Percentiles rank a stretch among this genome's conserved stretches.
Conservation (phyloP, 2,329 filamentous ascomycete species). For the Elsinoe arachidis region DNA sequence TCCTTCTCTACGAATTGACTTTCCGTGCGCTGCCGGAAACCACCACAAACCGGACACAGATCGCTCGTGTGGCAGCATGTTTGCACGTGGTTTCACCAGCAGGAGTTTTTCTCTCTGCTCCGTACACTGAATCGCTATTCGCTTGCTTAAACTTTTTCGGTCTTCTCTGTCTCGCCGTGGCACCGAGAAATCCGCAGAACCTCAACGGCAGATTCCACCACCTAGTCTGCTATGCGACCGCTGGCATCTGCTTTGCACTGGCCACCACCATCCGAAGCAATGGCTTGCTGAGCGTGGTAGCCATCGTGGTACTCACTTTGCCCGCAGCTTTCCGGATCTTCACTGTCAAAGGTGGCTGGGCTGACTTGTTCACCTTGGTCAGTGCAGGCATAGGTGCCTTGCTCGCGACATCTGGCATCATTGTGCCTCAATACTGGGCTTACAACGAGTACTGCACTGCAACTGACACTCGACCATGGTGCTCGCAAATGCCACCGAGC, state of each 20-base stretch:
- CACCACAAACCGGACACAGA: conserved; percentile 25
- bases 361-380: background rate
- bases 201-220: background rate
- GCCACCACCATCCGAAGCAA: conserved; percentile 75
- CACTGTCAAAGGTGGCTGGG: background rate
- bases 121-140: conserved; percentile 74
- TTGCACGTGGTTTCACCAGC: conserved; percentile 81
- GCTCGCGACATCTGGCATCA: conserved; percentile 56
- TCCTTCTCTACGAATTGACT: conserved; percentile 62
- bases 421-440: conserved; percentile 65
- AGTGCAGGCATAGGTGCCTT: conserved; percentile 33
- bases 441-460: conserved; percentile 60
- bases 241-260: conserved; percentile 50
- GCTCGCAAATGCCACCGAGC: conserved; percentile 61
- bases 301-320: conserved; percentile 41
- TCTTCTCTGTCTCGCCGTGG: conserved; percentile 49
- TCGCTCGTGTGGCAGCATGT: conserved; percentile 59
- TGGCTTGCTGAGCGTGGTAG: conserved; percentile 69
- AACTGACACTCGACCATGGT: conserved; percentile 57
- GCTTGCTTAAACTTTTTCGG: conserved; percentile 69
- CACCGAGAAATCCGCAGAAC: background rate
- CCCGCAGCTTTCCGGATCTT: conserved; percentile 39
- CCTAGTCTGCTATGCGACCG: conserved; percentile 18
- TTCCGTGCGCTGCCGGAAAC: conserved; percentile 43
- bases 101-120: conserved; percentile 79